Base-by-base conservation (phyloP, 2,329 filamentous ascomycete genomes). In the Aspergillus viridinutans region DNA sequence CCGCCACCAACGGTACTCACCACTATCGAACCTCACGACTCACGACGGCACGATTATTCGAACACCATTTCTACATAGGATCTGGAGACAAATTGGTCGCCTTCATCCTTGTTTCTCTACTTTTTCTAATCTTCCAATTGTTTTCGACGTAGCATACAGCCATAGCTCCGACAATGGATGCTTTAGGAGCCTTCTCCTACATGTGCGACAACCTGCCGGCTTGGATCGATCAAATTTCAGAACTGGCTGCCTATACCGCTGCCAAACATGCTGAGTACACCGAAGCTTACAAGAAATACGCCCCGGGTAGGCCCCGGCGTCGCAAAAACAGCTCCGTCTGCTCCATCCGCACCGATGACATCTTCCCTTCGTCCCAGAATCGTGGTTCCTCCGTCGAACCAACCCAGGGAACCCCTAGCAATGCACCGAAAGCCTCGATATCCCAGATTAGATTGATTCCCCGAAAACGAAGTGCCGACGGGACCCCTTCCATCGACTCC, bases 201-300 rank as follows among this genome's bases (percentile, higher is more conserved):
- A 69, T 80, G 8, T 64, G 71, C 48, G 74, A 79, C 52, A 78
- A 74, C 56, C 56, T 79, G 17, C 78, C 78, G 14, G 53, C 66
- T n/a, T 80, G 78, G 78, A 72, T 78, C 48, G 64, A 62, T 43
- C 72, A 69, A 53, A 61, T 80, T 42, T 72, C 78, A 21, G 72
- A 76, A 7, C 67, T 80, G n/a, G 69, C 73, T 28, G 58, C 64
- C 6, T 71, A 79, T 60, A 74, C 76, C 1, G 64, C 71, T 14
- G 66, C 67, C 45, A 78, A 73, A 66, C 71, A 77, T 57, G 63
- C 69, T 25, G 76, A 79, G 61, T 79, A 76, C 57, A 69, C 69
- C 17, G 71, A 75, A 50, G 76, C 77, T 26, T 78, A 76, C 64
- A 66, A 72, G 51, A 70, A 65, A 54, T 71, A 76, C 28, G 57